These are phyloP conservation scores for Gossypium anomalum DNA, from an alignment of 345 rosid species.

Conservation along the genomic window DNA sequence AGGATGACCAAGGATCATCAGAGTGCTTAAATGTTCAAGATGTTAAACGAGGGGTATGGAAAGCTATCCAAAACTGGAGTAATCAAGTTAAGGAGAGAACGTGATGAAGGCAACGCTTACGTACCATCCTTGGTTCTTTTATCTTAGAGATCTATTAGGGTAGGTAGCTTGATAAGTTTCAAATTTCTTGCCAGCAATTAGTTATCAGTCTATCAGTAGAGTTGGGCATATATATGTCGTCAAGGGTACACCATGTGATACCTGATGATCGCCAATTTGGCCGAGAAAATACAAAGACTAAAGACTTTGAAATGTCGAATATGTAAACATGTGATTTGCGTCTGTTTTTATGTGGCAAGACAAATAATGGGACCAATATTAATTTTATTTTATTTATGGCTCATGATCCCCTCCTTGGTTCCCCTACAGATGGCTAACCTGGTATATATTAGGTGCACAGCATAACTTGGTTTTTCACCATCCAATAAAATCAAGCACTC, in stretches of 20 bases:
- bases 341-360: conserved; percentile 2
- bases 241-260: conserved; percentile 7
- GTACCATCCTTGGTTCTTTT: neutral
- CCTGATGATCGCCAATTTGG: conserved; percentile 10
- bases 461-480: too few relatives aligned
- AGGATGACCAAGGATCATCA: conserved; percentile 33
- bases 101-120: neutral
- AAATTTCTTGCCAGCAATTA: neutral
- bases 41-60: conserved; percentile 44
- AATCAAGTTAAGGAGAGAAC: conserved; percentile 12
- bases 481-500: too few relatives aligned
- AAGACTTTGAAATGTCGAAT: neutral
- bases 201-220: neutral
- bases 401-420: neutral
- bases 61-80: conserved; percentile 45
- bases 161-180: neutral
- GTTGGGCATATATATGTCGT: neutral
- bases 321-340: conserved; percentile 14
- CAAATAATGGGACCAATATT: neutral
- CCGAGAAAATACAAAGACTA: neutral
- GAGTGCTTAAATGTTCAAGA: conserved; percentile 39
- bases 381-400: neutral
- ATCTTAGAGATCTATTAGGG: neutral
- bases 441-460: neutral
- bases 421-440: neutral